A percentile compares a stretch with the other conserved stretches of the same genome.
These are phyloP conservation scores for Pseudisothecium myosuroides DNA, from an alignment of 225 moss, liverwort and hornwort genomes.

Conservation along the genomic window DNA sequence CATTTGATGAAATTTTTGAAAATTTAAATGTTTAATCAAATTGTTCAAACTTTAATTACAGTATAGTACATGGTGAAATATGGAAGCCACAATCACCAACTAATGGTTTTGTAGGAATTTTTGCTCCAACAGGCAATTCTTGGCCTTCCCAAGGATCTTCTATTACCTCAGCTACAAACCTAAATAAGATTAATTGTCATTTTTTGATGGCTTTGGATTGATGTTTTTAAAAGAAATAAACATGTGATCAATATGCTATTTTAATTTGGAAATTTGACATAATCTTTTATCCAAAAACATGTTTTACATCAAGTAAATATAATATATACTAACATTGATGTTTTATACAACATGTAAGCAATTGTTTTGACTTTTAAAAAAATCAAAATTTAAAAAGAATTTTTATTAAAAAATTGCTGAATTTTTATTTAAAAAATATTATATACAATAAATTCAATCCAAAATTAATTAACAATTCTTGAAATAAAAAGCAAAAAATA, in stretches of 20 bases:
- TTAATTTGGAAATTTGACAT: background rate
- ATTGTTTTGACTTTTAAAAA: background rate
- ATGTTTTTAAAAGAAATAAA: background rate
- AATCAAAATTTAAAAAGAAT: background rate
- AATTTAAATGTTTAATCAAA: background rate
- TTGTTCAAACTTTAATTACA: background rate
- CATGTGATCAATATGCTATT: too few relatives aligned
- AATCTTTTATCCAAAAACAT: background rate
- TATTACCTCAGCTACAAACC: constrained; percentile 74
- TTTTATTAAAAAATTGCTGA: background rate
- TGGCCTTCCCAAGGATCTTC: constrained; percentile 91
- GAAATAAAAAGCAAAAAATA: background rate
- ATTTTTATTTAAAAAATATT: background rate
- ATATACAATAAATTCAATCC: background rate
- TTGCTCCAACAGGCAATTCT: constrained; percentile 34
- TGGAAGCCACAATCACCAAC: background rate
- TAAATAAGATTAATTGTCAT: background rate
- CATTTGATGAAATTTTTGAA: background rate
- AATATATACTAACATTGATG: too few relatives aligned
- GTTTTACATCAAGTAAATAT: too few relatives aligned
- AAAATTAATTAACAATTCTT: background rate
- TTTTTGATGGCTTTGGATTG: background rate
- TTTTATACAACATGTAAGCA: background rate
- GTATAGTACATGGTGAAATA: background rate
- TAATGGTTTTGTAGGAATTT: constrained; percentile 58